Conservation (phyloP, 352 stramenopile species). For the Globisporangium splendens region DNA sequence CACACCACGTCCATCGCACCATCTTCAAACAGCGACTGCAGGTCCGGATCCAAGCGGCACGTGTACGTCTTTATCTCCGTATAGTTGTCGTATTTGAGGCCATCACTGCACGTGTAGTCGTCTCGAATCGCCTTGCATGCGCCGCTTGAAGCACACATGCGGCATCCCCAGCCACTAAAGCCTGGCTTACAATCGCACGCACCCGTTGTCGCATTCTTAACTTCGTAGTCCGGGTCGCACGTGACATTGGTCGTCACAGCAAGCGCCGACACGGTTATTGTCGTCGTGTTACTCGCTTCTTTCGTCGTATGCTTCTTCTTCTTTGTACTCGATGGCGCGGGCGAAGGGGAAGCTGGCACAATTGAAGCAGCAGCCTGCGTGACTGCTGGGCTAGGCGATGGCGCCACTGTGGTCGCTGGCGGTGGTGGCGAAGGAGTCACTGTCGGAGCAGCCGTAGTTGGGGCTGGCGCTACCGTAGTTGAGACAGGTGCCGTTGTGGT, state of each 20-base stretch:
- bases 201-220: slow-evolving; percentile 45
- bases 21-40: slow-evolving; percentile 64
- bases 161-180: slow-evolving; percentile 62
- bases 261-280: slow-evolving; percentile 10
- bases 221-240: slow-evolving; percentile 62
- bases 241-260: slow-evolving; percentile 5
- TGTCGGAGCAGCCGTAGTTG: slow-evolving; percentile 35
- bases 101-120: slow-evolving; percentile 40
- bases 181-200: slow-evolving; percentile 50
- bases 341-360: neutral
- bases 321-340: neutral
- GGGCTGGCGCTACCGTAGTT: slow-evolving; percentile 1
- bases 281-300: neutral
- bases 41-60: slow-evolving; percentile 41
- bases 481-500: slow-evolving; percentile 7
- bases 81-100: slow-evolving; percentile 45
- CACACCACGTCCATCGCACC: slow-evolving; percentile 60
- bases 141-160: slow-evolving; percentile 40
- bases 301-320: neutral
- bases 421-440: slow-evolving; percentile 34
- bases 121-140: slow-evolving; percentile 36
- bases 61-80: slow-evolving; percentile 65
- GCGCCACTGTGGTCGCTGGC: neutral
- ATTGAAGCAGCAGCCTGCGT: neutral
- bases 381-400: neutral